Percentiles rank a stretch among this genome's conserved stretches.
These are phyloP conservation scores for Ophiostoma ulmi DNA, from an alignment of 2,329 filamentous ascomycete genomes.

Conservation along the genomic window DNA sequence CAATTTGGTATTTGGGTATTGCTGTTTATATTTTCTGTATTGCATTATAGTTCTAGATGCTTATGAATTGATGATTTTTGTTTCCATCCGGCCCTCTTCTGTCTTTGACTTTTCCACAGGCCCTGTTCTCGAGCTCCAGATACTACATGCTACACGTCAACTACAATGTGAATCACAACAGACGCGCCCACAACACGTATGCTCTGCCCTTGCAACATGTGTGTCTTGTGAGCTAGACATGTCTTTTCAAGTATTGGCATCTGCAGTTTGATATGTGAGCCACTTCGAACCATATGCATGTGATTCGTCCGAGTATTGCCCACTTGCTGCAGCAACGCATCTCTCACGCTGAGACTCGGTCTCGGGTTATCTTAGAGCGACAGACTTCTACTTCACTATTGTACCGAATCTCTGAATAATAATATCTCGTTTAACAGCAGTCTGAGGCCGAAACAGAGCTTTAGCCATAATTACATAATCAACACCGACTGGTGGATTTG, in stretches of 20 bases:
- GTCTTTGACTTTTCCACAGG: too few species aligned
- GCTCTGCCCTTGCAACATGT: neutral
- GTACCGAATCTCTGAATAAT: too few species aligned
- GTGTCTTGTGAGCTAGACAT: neutral
- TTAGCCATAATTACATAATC: neutral
- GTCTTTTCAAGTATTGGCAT: neutral
- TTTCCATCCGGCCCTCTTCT: neutral
- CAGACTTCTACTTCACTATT: neutral
- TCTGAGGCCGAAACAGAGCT: neutral
- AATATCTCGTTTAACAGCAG: too few species aligned
- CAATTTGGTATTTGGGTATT: neutral
- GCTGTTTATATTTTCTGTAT: neutral
- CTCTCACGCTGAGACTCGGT: neutral
- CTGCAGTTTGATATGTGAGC: neutral
- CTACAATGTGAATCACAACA: neutral
- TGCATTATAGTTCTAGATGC: neutral
- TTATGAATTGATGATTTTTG: neutral
- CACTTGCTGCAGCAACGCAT: neutral
- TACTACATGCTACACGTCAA: too few species aligned
- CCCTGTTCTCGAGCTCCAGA: too few species aligned
- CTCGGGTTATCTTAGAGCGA: neutral
- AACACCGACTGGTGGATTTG: neutral
- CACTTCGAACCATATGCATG: neutral
- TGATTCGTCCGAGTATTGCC: neutral
- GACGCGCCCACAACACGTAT: neutral